A percentile compares a stretch with the other conserved stretches of the same genome.
phyloP scores from a whole-genome alignment of 192 early-diverging fungal species.

The Entophlyctis luteolus region DNA sequence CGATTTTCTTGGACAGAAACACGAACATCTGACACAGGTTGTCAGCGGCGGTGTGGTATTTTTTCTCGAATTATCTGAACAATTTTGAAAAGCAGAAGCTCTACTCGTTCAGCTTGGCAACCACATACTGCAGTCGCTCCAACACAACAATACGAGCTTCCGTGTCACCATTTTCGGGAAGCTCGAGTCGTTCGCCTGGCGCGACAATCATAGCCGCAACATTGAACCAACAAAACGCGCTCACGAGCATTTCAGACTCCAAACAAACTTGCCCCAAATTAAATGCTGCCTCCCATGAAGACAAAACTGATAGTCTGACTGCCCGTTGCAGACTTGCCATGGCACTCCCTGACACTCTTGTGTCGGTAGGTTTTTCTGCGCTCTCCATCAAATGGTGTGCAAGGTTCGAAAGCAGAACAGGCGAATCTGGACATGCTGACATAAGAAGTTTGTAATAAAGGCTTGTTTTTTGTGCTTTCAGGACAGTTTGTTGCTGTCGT shows the following conservation, averaged over 20 bases:
- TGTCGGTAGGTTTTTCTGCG: not conserved
- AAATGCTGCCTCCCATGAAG: not conserved
- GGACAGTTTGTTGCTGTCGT: not conserved
- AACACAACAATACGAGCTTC: not conserved
- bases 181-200: no score
- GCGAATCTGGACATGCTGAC: not conserved
- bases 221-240: not conserved
- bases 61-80: no score
- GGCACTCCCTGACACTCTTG: not conserved
- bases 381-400: no score
- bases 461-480: not conserved
- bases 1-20: conserved; percentile 45
- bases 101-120: not conserved
- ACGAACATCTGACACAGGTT: conserved; percentile 27
- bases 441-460: not conserved
- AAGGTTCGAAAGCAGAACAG: not conserved
- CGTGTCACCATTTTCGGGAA: no score
- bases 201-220: not conserved
- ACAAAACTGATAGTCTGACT: not conserved
- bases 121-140: not conserved
- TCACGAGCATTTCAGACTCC: not conserved
- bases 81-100: no score
- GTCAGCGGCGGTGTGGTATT: no score
- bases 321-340: not conserved
- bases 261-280: not conserved